phyloP scores from a whole-genome alignment of 306 rosid genomes.

The Vigna radiata region DNA sequence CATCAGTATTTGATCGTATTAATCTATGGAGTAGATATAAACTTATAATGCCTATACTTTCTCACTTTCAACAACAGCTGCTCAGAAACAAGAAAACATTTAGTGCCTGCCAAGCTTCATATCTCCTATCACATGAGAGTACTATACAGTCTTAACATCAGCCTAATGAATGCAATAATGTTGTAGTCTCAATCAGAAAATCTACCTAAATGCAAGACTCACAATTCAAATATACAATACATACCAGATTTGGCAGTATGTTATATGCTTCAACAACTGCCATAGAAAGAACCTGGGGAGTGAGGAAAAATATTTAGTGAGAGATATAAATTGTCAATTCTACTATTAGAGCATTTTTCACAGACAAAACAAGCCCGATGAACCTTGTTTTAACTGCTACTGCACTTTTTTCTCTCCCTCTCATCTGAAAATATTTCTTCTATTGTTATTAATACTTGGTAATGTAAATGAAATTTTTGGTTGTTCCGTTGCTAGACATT shows the following conservation, averaged over 20 bases:
- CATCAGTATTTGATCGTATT: slow-evolving; percentile 9
- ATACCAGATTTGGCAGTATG: slow-evolving; percentile 80
- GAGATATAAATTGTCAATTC: slow-evolving; percentile 23
- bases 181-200: slow-evolving; percentile 14
- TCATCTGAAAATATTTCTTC: too few species aligned
- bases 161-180: slow-evolving; percentile 1
- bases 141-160: slow-evolving; percentile 27
- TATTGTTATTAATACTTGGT: too few species aligned
- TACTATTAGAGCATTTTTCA: slow-evolving; percentile 9
- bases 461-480: too few species aligned
- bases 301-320: slow-evolving; percentile 21
- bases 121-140: not conserved
- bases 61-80: slow-evolving; percentile 23
- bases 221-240: slow-evolving; percentile 41
- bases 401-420: too few species aligned
- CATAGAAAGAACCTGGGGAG: slow-evolving; percentile 64
- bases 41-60: not conserved
- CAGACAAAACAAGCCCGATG: slow-evolving; percentile 7
- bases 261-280: slow-evolving; percentile 84
- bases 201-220: slow-evolving; percentile 10
- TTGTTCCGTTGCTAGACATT: too few species aligned
- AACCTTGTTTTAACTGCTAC: not conserved
- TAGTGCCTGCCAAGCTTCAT: not conserved
- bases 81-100: slow-evolving; percentile 22
- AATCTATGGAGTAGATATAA: not conserved